Conservation (phyloP, 345 rosid species). For the Abelmoschus esculentus region DNA sequence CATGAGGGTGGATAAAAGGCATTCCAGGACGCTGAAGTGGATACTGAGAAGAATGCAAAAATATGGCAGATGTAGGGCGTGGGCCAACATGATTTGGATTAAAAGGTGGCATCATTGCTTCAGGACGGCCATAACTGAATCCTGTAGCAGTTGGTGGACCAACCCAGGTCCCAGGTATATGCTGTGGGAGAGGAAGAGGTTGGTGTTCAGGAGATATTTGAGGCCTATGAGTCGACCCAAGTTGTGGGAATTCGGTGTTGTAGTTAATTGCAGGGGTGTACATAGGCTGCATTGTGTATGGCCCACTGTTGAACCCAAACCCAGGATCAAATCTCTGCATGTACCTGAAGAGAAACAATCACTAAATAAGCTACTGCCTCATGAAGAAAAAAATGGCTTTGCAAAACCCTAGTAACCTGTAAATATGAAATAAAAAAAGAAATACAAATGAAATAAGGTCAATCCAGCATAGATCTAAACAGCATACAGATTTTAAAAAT, state of each 20-base stretch:
- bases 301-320: conserved; percentile 12
- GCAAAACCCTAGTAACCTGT: not conserved
- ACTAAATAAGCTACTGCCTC: not conserved
- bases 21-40: conserved; percentile 65
- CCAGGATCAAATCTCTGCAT: conserved; percentile 80
- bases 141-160: conserved; percentile 45
- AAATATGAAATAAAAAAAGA: not conserved
- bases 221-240: conserved; percentile 48
- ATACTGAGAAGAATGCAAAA: conserved; percentile 58
- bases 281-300: conserved; percentile 46
- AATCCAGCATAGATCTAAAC: not conserved
- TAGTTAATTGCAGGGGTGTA: conserved; percentile 69
- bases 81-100: conserved; percentile 52
- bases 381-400: not conserved
- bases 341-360: conserved; percentile 36
- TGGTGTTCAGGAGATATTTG: conserved; percentile 60
- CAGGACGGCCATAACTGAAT: conserved; percentile 68
- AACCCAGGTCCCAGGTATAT: conserved; percentile 47
- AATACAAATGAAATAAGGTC: not conserved
- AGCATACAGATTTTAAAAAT: not conserved
- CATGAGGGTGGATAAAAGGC: conserved; percentile 50
- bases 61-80: conserved; percentile 41
- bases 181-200: conserved; percentile 46
- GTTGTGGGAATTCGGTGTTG: conserved; percentile 84
- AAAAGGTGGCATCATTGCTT: conserved; percentile 50